Base-by-base conservation (phyloP, 2,329 filamentous ascomycete species). In the Dactylellina cionopaga region DNA sequence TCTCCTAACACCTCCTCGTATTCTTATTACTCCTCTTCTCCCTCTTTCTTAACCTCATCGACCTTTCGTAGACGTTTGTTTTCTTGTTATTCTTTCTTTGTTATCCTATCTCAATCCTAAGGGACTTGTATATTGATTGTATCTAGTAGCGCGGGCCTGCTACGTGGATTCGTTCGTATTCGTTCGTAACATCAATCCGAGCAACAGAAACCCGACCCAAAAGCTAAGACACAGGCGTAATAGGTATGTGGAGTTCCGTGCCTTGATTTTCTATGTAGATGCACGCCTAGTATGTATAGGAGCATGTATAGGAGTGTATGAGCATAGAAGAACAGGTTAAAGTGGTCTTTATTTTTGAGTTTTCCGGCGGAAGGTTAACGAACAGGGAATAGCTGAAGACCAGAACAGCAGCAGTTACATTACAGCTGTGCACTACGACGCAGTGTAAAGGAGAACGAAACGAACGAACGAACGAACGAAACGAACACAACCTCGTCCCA, bases 311-410 rank as follows among this genome's bases (percentile, higher is more conserved):
- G n/a, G n/a, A n/a, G n/a, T n/a, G n/a, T n/a, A n/a, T n/a, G 41
- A 46, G 39, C 17, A 29, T 17, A 17, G 56, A 15, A 17, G 31
- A 46, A 13, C 51, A 7, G 33, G 25, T 31, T 41, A 27, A 31
- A 10, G n/a, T 39, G 19, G 33, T 44, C 6, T 47, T 37, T 70
- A 71, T 71, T 71, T 71, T 71, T 58, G 58, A 71, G 56, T 71
- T 56, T 71, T 49, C 35, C 37, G 46, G 66, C 66, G 66, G 66
- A 64, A 63, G 25, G 56, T 71, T 71, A 51, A 58, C 58, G 17
- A 58, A 55, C 66, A 17, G 39, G 47, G 55, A 41, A 52, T 27
- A 35, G 37, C 27, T 44, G 22, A 15, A 13, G 33, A 24, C 9
- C 27, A 25, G 9, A 27, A 25, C 31, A 19, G 49, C 49, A 15